Conservation (phyloP, 768 basidiomycete species). For the Boletus rubescentipes region DNA sequence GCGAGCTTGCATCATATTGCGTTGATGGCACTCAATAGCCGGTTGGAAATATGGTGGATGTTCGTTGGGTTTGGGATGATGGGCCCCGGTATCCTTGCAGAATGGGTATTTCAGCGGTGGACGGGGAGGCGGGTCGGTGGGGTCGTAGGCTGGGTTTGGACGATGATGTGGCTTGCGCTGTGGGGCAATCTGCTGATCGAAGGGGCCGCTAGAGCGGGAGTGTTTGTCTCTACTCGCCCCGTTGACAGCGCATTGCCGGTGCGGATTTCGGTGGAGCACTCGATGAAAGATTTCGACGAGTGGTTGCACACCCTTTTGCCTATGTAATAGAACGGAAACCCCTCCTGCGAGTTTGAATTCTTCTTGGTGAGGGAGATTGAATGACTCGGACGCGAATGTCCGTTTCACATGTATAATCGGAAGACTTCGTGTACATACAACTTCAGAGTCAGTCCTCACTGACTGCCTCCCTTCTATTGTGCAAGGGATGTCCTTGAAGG, state of each 20-base stretch:
- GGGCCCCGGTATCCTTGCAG: not conserved
- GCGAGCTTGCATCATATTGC: not conserved
- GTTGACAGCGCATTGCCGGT: not conserved
- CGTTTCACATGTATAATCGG: too few relatives aligned
- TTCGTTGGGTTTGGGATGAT: not conserved
- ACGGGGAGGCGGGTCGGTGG: not conserved
- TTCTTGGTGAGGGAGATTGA: too few relatives aligned
- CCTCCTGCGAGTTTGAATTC: too few relatives aligned
- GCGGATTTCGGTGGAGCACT: not conserved
- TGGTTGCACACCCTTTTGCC: not conserved
- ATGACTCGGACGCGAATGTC: too few relatives aligned
- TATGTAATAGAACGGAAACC: not conserved
- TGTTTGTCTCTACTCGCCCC: not conserved
- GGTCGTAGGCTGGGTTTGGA: not conserved
- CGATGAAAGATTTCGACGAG: not conserved
- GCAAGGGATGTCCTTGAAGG: too few relatives aligned
- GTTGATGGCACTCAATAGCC: not conserved
- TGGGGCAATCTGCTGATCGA: not conserved
- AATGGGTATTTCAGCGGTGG: not conserved
- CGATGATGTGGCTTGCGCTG: not conserved
- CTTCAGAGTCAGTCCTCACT: too few relatives aligned
- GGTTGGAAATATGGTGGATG: not conserved
- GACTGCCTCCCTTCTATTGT: too few relatives aligned
- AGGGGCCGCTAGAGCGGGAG: not conserved
- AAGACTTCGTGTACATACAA: too few relatives aligned